Percentiles rank a stretch among this genome's conserved stretches.
phyloP scores from a whole-genome alignment of 2,329 filamentous ascomycete species.

The Ramularia collo-cygni region DNA sequence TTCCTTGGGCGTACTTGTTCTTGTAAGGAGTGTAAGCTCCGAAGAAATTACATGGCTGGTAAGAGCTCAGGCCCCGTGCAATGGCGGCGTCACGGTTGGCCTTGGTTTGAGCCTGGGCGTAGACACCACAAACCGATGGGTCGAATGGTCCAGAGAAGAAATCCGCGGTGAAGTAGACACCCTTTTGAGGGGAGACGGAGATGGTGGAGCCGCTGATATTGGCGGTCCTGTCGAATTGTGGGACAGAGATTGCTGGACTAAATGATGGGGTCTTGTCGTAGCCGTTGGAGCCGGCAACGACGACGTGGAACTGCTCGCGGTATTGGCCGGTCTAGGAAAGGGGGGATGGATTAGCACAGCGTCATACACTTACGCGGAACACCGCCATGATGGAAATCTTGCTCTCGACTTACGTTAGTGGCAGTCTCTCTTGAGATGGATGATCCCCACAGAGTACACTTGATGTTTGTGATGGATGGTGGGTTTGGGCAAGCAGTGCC shows the following conservation, averaged over 20 bases:
- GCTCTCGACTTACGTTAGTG: conserved; percentile 20
- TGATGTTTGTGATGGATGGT: conserved; percentile 27
- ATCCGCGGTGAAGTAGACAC: conserved; percentile 16
- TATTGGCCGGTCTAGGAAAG: conserved; percentile 19
- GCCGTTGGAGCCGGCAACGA: conserved; percentile 26
- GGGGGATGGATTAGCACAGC: too few relatives aligned
- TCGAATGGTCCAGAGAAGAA: conserved; percentile 25
- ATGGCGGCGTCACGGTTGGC: conserved; percentile 17
- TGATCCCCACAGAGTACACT: conserved; percentile 31
- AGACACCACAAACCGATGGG: conserved; percentile 20
- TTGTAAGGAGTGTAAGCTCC: conserved; percentile 25
- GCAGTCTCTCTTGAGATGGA: conserved; percentile 20
- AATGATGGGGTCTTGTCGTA: conserved; percentile 24
- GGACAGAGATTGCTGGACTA: conserved; percentile 10
- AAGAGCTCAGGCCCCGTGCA: conserved; percentile 9
- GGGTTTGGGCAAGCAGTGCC: conserved; percentile 23
- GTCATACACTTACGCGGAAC: too few relatives aligned
- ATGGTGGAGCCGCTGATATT: conserved; percentile 23
- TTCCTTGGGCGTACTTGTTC: conserved; percentile 21
- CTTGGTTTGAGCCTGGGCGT: conserved; percentile 19
- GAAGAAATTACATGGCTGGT: conserved; percentile 22
- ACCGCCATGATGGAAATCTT: too few relatives aligned
- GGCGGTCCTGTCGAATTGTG: conserved; percentile 27
- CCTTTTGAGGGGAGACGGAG: conserved; percentile 14
- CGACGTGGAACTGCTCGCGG: conserved; percentile 22